Conservation (phyloP, 2,329 filamentous ascomycete species). For the Lasiodiplodia hormozganensis region DNA sequence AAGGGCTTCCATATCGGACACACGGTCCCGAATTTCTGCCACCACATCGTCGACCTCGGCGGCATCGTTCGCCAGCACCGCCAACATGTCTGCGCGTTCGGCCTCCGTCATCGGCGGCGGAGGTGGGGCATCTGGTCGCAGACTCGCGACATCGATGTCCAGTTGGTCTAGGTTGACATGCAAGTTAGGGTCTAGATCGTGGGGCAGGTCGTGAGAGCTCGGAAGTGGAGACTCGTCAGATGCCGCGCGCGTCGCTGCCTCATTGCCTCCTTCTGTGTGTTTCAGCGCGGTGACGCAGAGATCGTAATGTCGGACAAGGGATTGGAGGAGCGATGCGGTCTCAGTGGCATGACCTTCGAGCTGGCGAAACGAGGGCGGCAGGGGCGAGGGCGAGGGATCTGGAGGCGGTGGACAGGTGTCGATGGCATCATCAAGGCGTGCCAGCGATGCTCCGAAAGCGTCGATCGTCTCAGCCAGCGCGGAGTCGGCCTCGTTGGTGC, state of each 20-base stretch:
- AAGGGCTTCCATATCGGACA: slow-evolving; percentile 77
- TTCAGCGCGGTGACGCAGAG: slow-evolving; percentile 90
- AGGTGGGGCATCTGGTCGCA: slow-evolving; percentile 46
- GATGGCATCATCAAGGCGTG: slow-evolving; percentile 57
- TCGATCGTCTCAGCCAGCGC: slow-evolving; percentile 60
- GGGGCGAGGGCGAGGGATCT: slow-evolving; percentile 46
- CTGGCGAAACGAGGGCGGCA: slow-evolving; percentile 55
- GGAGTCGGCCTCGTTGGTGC: slow-evolving; percentile 72
- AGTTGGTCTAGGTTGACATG: slow-evolving; percentile 30
- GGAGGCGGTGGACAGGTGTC: slow-evolving; percentile 42
- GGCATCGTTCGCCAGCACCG: slow-evolving; percentile 76
- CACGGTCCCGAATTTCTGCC: slow-evolving; percentile 73
- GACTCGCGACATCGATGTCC: slow-evolving; percentile 33
- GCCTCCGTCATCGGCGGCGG: slow-evolving; percentile 75
- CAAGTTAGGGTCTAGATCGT: slow-evolving; percentile 24
- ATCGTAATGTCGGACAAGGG: slow-evolving; percentile 87
- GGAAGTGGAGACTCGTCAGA: slow-evolving; percentile 41
- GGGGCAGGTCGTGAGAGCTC: slow-evolving; percentile 23
- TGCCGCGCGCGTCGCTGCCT: slow-evolving; percentile 53
- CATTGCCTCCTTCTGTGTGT: slow-evolving; percentile 73
- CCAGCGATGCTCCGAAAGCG: slow-evolving; percentile 77
- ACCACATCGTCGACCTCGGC: slow-evolving; percentile 68
- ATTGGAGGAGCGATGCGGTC: slow-evolving; percentile 82
- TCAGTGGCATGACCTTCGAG: slow-evolving; percentile 78
- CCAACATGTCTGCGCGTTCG: slow-evolving; percentile 83